Percentiles rank a stretch among this genome's conserved stretches.
Evolutionary conservation across 768 basidiomycete species (phyloP).

Genomic region (Tulasnella sp.): DNA sequence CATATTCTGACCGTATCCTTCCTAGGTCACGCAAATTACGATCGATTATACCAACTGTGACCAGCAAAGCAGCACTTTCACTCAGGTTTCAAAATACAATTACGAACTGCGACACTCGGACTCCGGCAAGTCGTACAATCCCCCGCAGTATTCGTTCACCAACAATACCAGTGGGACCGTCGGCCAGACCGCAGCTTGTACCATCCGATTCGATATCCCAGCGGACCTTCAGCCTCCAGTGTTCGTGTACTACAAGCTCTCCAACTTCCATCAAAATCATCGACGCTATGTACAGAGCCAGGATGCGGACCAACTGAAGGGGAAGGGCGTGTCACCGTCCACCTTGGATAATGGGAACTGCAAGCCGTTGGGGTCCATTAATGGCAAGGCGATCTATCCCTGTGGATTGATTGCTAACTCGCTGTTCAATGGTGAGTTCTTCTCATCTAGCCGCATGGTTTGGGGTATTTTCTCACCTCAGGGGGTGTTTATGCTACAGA

Average conservation of each 20-base stretch:
- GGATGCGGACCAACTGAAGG: conserved; percentile 75
- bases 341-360: conserved; percentile 67
- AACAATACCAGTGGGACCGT: conserved; percentile 37
- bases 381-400: conserved; percentile 65
- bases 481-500: conserved; percentile 38
- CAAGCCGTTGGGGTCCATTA: conserved; percentile 61
- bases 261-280: conserved; percentile 97
- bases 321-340: conserved; percentile 41
- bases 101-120: conserved; percentile 59
- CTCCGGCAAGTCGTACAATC: conserved; percentile 30
- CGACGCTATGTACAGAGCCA: conserved; percentile 92
- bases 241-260: conserved; percentile 92
- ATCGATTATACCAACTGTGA: conserved; percentile 95
- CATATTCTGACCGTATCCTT: conserved; percentile 24
- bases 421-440: conserved; percentile 72
- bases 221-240: conserved; percentile 62
- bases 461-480: not conserved
- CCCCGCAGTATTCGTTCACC: conserved; percentile 66
- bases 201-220: conserved; percentile 74
- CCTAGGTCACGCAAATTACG: conserved; percentile 80
- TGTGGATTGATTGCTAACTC: conserved; percentile 98
- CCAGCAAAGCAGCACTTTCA: conserved; percentile 41
- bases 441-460: not conserved
- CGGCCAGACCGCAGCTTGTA: conserved; percentile 44
- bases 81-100: conserved; percentile 50